Percentiles rank a stretch among this genome's conserved stretches.
Evolutionary conservation across 192 early-diverging fungal species (phyloP).

Genomic region (Backusella tuberculispora): DNA sequence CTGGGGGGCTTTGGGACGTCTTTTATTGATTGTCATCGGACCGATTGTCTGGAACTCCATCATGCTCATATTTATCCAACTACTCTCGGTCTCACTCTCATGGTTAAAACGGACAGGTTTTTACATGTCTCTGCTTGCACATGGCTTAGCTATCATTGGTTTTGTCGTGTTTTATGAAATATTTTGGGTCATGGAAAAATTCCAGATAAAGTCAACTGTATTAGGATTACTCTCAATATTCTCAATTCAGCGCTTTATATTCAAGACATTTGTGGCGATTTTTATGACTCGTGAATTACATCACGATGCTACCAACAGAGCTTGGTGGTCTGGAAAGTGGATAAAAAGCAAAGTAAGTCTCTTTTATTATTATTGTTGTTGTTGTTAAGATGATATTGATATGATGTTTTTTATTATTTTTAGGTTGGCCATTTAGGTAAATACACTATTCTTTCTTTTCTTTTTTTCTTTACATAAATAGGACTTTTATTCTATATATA

Average conservation of each 20-base stretch:
- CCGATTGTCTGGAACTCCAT: constrained; percentile 61
- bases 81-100: constrained; percentile 51
- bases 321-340: constrained; percentile 77
- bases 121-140: constrained; percentile 63
- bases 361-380: constrained; percentile 64
- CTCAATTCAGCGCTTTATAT: constrained; percentile 61
- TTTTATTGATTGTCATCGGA: constrained; percentile 54
- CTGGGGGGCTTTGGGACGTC: constrained; percentile 46
- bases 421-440: constrained; percentile 8
- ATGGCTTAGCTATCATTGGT: constrained; percentile 52
- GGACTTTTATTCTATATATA: background rate
- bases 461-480: background rate
- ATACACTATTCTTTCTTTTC: constrained; percentile 3
- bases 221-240: constrained; percentile 60
- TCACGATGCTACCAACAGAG: constrained; percentile 67
- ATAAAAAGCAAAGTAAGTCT: constrained; percentile 63
- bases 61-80: constrained; percentile 56
- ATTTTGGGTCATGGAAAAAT: constrained; percentile 63
- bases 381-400: background rate
- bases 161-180: constrained; percentile 55
- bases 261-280: constrained; percentile 60
- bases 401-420: background rate
- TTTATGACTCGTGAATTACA: constrained; percentile 70
- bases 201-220: constrained; percentile 51
- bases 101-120: constrained; percentile 51